Base-by-base conservation (phyloP, 352 stramenopile species). In the Halophytophthora batemanensis region DNA sequence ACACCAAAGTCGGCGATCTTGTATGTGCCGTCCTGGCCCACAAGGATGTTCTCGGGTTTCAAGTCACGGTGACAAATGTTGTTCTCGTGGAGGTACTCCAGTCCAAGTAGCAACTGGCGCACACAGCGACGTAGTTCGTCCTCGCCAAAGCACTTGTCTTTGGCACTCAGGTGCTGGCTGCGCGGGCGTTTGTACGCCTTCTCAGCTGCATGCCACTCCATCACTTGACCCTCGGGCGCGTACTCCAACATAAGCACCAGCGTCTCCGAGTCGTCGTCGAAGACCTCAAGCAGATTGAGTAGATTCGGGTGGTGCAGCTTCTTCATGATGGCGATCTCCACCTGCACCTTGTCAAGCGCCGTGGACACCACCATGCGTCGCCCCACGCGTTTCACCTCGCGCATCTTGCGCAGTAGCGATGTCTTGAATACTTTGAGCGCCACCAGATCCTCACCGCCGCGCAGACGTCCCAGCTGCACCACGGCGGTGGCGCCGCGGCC, bases 241-340 rank as follows among this genome's bases (percentile, higher is more conserved):
- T 94, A 94, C 60, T 94, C 83, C 44, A 94, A 66, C 73, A 94
- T 86, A 18, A 94, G 67, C 47, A 94, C 79, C 28, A 94, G 78
- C 46, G 70, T 90, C 39, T 94, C 83, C 13, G 74, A 63, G 62
- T 90, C 83, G 47, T 94, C 81, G 52, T 94, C 83, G 37, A 92
- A 87, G 6, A 94, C 80, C 36, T 88, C 83, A 29, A 90, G 72
- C 49, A 94, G 55, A 35, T 89, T 88, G 11, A 94, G 60, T 56
- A 94, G 53, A 55, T 94, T 82, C 22, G 50, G 60, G 57, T 94
- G 83, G 48, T 80, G 59, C 25, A 94, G 64, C 52, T 94, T 94
- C 67, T 94, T 94, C 83, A 94, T 94, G 61, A 94, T 94, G 36
- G 83, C 81, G 42, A 94, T 94, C 50, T 94, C 83, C 39, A 91